These are phyloP conservation scores for Aspergillus nidulans DNA, from an alignment of 495 filamentous ascomycete species.

Conservation along the genomic window DNA sequence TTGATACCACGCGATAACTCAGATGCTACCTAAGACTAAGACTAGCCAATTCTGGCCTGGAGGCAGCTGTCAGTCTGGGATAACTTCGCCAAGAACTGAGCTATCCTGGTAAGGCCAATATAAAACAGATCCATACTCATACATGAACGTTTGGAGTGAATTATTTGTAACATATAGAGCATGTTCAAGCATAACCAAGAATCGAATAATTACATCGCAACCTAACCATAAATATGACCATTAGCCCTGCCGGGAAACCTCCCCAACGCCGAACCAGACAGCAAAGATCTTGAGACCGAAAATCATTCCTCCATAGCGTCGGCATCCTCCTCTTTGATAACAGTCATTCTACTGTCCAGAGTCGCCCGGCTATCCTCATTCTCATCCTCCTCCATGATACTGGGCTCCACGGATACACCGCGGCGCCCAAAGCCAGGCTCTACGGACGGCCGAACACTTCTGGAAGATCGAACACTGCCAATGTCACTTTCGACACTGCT, in stretches of 20 bases:
- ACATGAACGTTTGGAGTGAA: no score
- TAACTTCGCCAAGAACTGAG: not conserved
- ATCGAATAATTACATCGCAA: not conserved
- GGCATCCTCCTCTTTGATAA: slow-evolving; percentile 47
- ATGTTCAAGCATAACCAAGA: not conserved
- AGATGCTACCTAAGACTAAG: not conserved
- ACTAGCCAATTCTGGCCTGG: not conserved
- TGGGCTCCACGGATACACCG: slow-evolving; percentile 39
- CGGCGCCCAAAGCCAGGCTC: slow-evolving; percentile 29
- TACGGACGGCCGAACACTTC: slow-evolving; percentile 38
- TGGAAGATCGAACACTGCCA: slow-evolving; percentile 33
- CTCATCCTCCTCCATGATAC: slow-evolving; percentile 50
- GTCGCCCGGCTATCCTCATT: slow-evolving; percentile 48
- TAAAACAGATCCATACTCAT: no score
- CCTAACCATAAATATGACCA: not conserved
- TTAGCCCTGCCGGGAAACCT: not conserved
- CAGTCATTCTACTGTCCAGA: slow-evolving; percentile 44
- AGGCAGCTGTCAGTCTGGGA: not conserved
- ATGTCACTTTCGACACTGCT: slow-evolving; percentile 37
- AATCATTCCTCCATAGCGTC: slow-evolving; percentile 12
- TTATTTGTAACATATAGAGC: not conserved
- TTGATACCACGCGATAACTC: not conserved
- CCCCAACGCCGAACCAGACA: slow-evolving; percentile 17
- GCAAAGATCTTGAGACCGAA: slow-evolving; percentile 19
- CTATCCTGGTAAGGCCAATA: not conserved